Conservation (phyloP, 371 early-diverging fungal genomes). For the Entomophthora muscae region DNA sequence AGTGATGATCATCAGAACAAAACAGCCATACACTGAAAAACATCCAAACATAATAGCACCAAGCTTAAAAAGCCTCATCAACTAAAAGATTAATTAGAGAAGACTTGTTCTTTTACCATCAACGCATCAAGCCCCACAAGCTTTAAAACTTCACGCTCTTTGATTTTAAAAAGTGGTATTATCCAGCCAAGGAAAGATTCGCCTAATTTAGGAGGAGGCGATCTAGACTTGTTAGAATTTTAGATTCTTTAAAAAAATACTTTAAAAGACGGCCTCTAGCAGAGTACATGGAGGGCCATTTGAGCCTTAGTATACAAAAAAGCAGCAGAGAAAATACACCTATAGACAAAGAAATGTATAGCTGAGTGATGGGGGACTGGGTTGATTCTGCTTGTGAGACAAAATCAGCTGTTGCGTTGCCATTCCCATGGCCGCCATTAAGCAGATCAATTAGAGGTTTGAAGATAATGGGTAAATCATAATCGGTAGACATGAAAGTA, state of each 20-base stretch:
- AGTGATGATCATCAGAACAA: slow-evolving; percentile 3
- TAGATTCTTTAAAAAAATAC: not conserved
- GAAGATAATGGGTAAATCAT: not conserved
- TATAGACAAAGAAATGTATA: not conserved
- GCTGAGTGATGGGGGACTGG: not conserved
- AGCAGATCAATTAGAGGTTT: not conserved
- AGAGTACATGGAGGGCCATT: not conserved
- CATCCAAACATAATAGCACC: not conserved
- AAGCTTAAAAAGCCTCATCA: slow-evolving; percentile 31
- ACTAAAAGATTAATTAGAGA: slow-evolving; percentile 6
- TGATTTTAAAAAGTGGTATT: not conserved
- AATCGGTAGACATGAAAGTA: too few relatives aligned
- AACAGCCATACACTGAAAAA: not conserved
- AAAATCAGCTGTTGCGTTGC: not conserved
- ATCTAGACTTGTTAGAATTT: not conserved
- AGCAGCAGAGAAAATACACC: slow-evolving; percentile 1
- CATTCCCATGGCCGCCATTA: not conserved
- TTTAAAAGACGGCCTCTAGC: not conserved
- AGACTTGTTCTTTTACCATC: slow-evolving; percentile 16
- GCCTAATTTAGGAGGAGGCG: slow-evolving; percentile 1
- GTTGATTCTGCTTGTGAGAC: not conserved
- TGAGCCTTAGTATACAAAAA: not conserved
- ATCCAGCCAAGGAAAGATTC: slow-evolving; percentile 6
- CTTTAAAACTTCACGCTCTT: not conserved
- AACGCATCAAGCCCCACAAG: slow-evolving; percentile 40